A percentile compares a stretch with the other conserved stretches of the same genome.
Conservation (phyloP, 129 eudicot species). For the Helichrysum umbraculigerum region DNA sequence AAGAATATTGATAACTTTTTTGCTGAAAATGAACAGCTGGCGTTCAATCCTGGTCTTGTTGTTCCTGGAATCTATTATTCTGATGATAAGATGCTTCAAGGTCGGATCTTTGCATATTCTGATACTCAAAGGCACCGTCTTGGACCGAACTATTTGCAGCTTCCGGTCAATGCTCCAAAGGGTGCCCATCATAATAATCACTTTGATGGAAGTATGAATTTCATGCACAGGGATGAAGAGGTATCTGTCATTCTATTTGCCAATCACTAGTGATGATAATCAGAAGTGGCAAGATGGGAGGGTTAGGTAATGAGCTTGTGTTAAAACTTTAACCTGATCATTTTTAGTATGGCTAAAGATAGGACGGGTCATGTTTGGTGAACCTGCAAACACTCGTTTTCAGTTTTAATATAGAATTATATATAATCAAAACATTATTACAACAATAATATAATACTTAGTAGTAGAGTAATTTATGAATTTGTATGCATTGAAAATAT, state of each 20-base stretch:
- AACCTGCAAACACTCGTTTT: too few relatives aligned
- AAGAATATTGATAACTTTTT: conserved; percentile 83
- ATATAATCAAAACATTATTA: too few relatives aligned
- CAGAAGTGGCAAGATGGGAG: background rate
- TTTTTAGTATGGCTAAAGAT: too few relatives aligned
- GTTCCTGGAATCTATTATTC: conserved; percentile 82
- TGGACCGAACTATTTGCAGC: conserved; percentile 75
- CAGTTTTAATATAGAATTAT: too few relatives aligned
- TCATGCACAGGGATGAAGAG: conserved; percentile 85
- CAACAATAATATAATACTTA: too few relatives aligned
- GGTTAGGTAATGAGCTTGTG: background rate
- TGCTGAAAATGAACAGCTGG: conserved; percentile 77
- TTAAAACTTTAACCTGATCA: background rate
- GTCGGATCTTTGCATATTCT: conserved; percentile 67
- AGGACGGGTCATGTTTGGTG: too few relatives aligned
- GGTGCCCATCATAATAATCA: conserved; percentile 78
- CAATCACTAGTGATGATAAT: background rate
- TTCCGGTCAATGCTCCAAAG: conserved; percentile 80
- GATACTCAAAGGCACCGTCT: conserved; percentile 88
- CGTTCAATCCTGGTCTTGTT: conserved; percentile 66
- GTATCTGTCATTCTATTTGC: conserved; percentile 20
- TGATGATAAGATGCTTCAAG: conserved; percentile 78
- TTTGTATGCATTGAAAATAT: too few relatives aligned
- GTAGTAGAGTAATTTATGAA: too few relatives aligned
- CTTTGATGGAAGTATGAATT: conserved; percentile 78